These are phyloP conservation scores for Cladophialophora carrionii DNA, from an alignment of 2,329 filamentous ascomycete genomes.

Conservation along the genomic window DNA sequence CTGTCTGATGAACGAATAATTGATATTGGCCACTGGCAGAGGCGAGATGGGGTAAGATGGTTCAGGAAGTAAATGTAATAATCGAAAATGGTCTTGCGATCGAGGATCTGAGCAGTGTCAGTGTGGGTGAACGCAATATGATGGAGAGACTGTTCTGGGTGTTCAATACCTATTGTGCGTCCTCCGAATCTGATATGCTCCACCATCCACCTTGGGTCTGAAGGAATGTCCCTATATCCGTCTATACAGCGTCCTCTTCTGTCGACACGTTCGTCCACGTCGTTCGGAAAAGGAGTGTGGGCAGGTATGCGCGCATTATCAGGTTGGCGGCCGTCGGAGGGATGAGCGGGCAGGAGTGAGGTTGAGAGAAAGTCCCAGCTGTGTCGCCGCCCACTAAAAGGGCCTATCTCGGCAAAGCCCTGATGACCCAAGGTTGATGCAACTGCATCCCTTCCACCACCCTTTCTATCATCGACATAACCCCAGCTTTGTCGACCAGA, in stretches of 20 bases:
- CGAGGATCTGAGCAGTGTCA: conserved; percentile 23
- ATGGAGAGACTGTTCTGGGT: not conserved
- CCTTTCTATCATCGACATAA: conserved; percentile 8
- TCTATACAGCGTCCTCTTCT: conserved; percentile 2
- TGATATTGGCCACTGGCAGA: conserved; percentile 30
- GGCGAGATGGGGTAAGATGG: conserved; percentile 19
- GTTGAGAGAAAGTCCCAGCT: conserved; percentile 22
- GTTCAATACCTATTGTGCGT: conserved; percentile 27
- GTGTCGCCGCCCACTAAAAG: conserved; percentile 29
- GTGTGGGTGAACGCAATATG: conserved; percentile 13
- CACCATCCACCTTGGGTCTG: conserved; percentile 15
- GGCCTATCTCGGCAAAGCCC: conserved; percentile 25
- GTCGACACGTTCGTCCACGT: conserved; percentile 8
- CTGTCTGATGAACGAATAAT: conserved; percentile 22
- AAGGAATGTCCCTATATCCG: conserved; percentile 13
- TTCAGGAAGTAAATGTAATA: conserved; percentile 26
- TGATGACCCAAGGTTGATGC: conserved; percentile 13
- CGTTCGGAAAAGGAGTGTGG: conserved; percentile 26
- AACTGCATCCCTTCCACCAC: conserved; percentile 26
- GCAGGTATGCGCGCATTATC: conserved; percentile 28
- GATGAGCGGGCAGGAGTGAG: conserved; percentile 24
- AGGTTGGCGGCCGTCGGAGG: conserved; percentile 18
- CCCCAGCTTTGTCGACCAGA: conserved; percentile 16
- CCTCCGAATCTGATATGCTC: conserved; percentile 28
- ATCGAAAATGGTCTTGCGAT: conserved; percentile 22